These are phyloP conservation scores for Marasmius sp. DNA, from an alignment of 1,284 basidiomycete genomes.

Conservation along the genomic window DNA sequence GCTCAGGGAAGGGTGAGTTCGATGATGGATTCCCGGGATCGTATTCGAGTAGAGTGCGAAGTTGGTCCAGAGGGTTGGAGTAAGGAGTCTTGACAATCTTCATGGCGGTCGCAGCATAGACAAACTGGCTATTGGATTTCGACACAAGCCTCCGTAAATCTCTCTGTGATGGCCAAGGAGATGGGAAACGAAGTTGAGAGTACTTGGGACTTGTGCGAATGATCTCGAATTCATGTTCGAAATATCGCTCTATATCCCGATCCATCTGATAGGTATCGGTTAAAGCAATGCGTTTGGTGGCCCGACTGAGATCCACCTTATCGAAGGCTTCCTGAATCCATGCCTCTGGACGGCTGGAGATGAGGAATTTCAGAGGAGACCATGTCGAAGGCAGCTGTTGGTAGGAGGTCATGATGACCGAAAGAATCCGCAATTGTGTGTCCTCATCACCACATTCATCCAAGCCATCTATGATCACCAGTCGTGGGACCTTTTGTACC, in stretches of 20 bases:
- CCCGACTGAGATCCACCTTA: background rate
- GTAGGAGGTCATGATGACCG: too few relatives aligned
- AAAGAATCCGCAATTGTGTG: background rate
- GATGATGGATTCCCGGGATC: too few relatives aligned
- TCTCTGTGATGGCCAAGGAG: constrained; percentile 18
- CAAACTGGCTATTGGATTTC: constrained; percentile 22
- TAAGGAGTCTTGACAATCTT: too few relatives aligned
- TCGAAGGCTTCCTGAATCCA: too few relatives aligned
- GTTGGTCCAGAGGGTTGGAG: too few relatives aligned
- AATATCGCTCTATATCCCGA: background rate
- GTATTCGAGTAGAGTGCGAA: too few relatives aligned
- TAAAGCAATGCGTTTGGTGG: background rate
- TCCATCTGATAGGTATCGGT: background rate
- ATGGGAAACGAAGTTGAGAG: background rate
- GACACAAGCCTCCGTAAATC: constrained; percentile 19
- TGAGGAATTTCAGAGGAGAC: too few relatives aligned
- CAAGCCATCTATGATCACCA: constrained; percentile 2
- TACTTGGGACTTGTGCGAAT: background rate
- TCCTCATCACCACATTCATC: background rate
- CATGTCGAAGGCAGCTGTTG: too few relatives aligned
- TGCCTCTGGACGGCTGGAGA: too few relatives aligned
- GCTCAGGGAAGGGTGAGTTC: too few relatives aligned
- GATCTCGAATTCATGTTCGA: background rate
- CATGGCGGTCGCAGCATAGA: constrained; percentile 25
- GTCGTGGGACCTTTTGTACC: background rate